Conservation (phyloP, 306 rosid genomes). For the Cicer yamashitae region DNA sequence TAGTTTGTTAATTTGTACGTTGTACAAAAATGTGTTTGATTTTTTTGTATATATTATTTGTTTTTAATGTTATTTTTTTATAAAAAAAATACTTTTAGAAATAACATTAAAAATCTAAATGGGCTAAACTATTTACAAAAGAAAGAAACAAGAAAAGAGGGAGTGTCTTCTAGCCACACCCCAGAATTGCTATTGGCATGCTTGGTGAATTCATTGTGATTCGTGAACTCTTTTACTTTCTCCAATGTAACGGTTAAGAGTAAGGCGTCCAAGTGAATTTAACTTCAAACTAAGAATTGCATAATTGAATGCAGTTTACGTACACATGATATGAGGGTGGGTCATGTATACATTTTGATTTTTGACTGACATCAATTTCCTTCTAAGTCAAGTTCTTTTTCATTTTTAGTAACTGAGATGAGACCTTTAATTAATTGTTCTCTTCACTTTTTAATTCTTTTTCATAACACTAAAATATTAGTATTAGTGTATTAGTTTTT, state of each 20-base stretch:
- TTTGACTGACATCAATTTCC: neutral
- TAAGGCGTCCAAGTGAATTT: constrained; percentile 30
- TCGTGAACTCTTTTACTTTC: too few species aligned
- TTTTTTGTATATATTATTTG: too few species aligned
- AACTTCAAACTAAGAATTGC: constrained; percentile 23
- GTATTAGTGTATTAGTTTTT: neutral
- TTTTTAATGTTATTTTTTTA: too few species aligned
- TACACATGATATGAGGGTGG: neutral
- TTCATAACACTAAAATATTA: constrained; percentile 6
- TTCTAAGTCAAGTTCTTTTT: neutral
- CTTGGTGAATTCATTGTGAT: too few species aligned
- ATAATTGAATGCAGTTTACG: neutral
- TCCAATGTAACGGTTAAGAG: neutral
- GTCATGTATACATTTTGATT: neutral
- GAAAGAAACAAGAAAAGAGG: too few species aligned
- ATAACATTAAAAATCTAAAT: too few species aligned
- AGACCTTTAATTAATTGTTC: neutral
- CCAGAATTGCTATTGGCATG: too few species aligned
- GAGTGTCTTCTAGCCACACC: too few species aligned
- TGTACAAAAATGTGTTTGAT: too few species aligned
- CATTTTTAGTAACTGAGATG: neutral
- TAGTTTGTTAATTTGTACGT: too few species aligned
- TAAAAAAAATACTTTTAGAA: too few species aligned
- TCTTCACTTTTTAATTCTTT: neutral
- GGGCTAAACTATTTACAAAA: too few species aligned